These are phyloP conservation scores for Tetramitus jugosus DNA, from an alignment of 208 protist species.

Conservation along the genomic window DNA sequence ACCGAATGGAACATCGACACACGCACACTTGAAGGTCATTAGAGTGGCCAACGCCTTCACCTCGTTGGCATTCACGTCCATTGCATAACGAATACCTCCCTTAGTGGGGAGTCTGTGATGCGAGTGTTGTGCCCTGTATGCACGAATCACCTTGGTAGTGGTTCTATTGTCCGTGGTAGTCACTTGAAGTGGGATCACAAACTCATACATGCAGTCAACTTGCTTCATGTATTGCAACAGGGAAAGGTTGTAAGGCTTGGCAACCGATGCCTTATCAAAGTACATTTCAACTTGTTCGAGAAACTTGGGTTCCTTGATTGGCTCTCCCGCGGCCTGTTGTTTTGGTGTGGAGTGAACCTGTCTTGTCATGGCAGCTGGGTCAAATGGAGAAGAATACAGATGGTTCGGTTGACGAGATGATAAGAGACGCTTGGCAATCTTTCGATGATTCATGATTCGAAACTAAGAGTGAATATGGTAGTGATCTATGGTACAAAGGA, in stretches of 20 bases:
- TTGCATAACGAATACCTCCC: constrained; percentile 64
- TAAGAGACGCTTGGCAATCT: no score
- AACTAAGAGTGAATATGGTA: no score
- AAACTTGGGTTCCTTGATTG: constrained; percentile 21
- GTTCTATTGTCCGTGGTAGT: background rate
- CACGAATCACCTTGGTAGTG: background rate
- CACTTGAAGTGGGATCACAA: background rate
- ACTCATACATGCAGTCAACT: constrained; percentile 11
- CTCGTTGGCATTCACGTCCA: constrained; percentile 55
- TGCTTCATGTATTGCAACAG: constrained; percentile 27
- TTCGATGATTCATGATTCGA: no score
- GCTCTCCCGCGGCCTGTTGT: no score
- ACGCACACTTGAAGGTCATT: constrained; percentile 73
- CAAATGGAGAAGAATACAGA: no score
- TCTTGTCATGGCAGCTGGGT: no score
- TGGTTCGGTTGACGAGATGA: no score
- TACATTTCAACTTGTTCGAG: constrained; percentile 18
- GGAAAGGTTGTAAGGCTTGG: background rate
- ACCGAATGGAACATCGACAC: constrained; percentile 64
- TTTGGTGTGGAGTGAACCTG: no score
- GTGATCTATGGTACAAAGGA: no score
- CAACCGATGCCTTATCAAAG: constrained; percentile 25
- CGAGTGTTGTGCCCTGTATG: constrained; percentile 49
- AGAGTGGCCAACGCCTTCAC: constrained; percentile 58
- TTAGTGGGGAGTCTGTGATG: constrained; percentile 61